phyloP scores from a whole-genome alignment of 495 filamentous ascomycete genomes.

The Trichoderma erinaceum region DNA sequence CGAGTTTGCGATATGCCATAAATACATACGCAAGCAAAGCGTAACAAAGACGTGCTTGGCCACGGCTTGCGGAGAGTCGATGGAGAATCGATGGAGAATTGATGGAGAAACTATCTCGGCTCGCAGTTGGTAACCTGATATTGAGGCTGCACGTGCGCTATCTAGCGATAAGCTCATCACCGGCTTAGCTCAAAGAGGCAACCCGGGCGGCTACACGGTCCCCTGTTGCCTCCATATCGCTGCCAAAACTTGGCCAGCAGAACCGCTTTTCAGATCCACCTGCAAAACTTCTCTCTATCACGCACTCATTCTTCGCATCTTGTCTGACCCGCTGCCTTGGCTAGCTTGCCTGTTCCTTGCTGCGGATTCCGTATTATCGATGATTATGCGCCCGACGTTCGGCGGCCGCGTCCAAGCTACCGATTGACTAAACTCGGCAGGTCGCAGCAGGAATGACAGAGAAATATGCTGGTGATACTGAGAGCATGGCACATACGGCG shows the following conservation, averaged over 20 bases:
- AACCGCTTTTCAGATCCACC: slow-evolving; percentile 10
- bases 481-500: background rate
- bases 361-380: background rate
- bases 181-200: background rate
- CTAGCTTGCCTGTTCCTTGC: background rate
- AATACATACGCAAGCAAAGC: background rate
- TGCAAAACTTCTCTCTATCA: slow-evolving; percentile 12
- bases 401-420: background rate
- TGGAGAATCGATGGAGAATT: background rate
- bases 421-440: slow-evolving; percentile 7
- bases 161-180: background rate
- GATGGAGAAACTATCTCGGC: background rate
- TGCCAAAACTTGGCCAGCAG: background rate
- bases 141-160: background rate
- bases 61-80: background rate
- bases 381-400: background rate
- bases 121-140: background rate
- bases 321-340: background rate
- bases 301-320: background rate
- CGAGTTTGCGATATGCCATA: too few relatives aligned
- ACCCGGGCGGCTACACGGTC: background rate
- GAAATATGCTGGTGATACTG: background rate
- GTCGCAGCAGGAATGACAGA: background rate
- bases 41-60: background rate
- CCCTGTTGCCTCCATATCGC: background rate